These are phyloP conservation scores for Fusarium sterilihyphosum DNA, from an alignment of 2,329 filamentous ascomycete species.

Conservation along the genomic window DNA sequence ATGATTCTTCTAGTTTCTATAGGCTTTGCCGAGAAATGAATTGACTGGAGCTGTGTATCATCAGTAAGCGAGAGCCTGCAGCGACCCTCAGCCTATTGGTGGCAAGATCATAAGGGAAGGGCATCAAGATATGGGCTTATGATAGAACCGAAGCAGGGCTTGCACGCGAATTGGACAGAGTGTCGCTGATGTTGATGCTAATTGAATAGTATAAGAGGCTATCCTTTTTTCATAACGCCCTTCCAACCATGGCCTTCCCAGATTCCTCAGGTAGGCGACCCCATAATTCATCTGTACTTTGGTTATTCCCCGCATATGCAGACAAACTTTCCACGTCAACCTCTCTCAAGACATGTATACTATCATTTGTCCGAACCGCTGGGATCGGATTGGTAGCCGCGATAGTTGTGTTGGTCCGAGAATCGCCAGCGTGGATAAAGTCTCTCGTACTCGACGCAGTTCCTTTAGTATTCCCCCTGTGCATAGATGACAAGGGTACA, in stretches of 20 bases:
- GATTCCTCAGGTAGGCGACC: not conserved
- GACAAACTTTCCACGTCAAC: conserved; percentile 26
- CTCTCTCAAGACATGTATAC: conserved; percentile 23
- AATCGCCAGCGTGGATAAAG: not conserved
- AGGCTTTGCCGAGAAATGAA: not conserved
- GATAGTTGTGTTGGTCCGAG: not conserved
- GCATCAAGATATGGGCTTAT: too few relatives aligned
- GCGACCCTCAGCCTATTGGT: not conserved
- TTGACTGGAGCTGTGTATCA: not conserved
- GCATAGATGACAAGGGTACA: conserved; percentile 13
- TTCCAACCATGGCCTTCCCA: not conserved
- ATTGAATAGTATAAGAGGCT: too few relatives aligned
- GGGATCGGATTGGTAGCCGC: not conserved
- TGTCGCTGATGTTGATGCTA: too few relatives aligned
- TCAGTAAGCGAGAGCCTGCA: not conserved
- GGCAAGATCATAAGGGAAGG: too few relatives aligned
- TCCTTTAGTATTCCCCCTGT: not conserved
- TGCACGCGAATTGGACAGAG: too few relatives aligned
- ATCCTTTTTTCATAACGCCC: not conserved
- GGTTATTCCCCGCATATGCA: not conserved
- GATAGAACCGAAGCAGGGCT: not conserved
- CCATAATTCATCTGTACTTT: conserved; percentile 26
- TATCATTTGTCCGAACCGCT: not conserved
- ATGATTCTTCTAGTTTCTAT: not conserved
- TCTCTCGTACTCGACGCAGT: not conserved